Evolutionary conservation across 73 alveolate genomes (phyloP).

Genomic region (Effrenium voratum): DNA sequence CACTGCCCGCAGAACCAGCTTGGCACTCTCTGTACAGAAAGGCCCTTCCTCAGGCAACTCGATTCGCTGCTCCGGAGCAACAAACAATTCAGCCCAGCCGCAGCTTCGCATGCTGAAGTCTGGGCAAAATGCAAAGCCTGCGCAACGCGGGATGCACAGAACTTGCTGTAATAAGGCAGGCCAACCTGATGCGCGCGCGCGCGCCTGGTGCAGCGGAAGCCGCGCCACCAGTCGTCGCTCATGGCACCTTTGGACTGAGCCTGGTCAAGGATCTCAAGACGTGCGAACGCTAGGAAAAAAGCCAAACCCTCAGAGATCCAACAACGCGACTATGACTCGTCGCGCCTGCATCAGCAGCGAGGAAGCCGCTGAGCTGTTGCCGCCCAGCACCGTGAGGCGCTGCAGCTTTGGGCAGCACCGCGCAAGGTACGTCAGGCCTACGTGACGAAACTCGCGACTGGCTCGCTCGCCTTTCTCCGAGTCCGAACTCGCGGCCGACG

Average conservation of each 20-base stretch:
- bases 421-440: conserved; percentile 12
- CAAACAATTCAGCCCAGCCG: neutral
- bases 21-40: conserved; percentile 82
- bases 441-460: too few relatives aligned
- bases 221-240: conserved; percentile 94
- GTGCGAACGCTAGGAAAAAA: neutral
- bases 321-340: neutral
- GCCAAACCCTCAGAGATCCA: neutral
- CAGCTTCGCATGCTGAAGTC: conserved; percentile 87
- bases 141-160: neutral
- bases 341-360: conserved; percentile 52
- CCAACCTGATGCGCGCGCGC: too few relatives aligned
- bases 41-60: conserved; percentile 17
- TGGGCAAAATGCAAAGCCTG: conserved; percentile 71
- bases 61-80: neutral
- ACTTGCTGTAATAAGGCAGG: too few relatives aligned
- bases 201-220: conserved; percentile 90
- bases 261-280: neutral
- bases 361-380: conserved; percentile 65
- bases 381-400: conserved; percentile 56
- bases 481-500: too few relatives aligned
- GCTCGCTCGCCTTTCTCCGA: too few relatives aligned
- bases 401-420: conserved; percentile 23
- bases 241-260: conserved; percentile 91
- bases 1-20: conserved; percentile 88